Evolutionary conservation across 768 basidiomycete species (phyloP), one percentile per base, ranked within the genome.

Genomic region (Cystofilobasidium ferigula): DNA sequence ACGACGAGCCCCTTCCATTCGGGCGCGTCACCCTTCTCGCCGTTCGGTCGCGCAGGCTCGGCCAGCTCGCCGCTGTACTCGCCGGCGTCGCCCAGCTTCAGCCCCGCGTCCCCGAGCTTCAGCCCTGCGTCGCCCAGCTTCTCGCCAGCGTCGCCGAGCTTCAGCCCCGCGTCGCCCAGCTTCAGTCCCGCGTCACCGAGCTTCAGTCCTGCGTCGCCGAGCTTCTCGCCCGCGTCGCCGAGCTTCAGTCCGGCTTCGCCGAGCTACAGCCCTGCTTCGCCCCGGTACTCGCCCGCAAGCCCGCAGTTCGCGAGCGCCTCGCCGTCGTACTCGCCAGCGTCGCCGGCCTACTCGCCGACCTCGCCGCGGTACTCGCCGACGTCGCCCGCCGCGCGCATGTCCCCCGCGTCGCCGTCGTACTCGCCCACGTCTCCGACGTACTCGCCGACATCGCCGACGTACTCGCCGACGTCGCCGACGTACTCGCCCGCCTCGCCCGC

Each of bases 101-200:
- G 62, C 26, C 79, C 82, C 1, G 87, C 87, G 2, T 89, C 88
- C 0, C 89, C 89, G 0, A 86, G 85, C 0, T 93, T 91, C 76
- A 90, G 88, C 2, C 89, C 91, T 0, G 89, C 89, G 8, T 90
- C 89, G 9, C 89, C 89, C 14, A 84, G 83, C 2, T 84, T 89
- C 70, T 86, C 86, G 35, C 63, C 69, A 35, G 34, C 61, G 43
- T 70, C 68, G 38, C 62, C 32, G 43, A 45, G n/a, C 60, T 62
- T 40, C 26, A 59, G 30, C 53, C 54, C 40, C 30, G 54, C 20
- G n/a, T 57, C 59, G 10, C 65, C 70, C 70, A 0, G n/a, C 64
- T 7, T 70, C 69, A 12, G 54, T 5, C 45, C 38, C 30, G 38
- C 56, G 22, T 35, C 45, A 18, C 20, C 56, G 22, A 0, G 36